Evolutionary conservation across 768 basidiomycete genomes (phyloP).

Genomic region (Hemileccinum rubropunctum): DNA sequence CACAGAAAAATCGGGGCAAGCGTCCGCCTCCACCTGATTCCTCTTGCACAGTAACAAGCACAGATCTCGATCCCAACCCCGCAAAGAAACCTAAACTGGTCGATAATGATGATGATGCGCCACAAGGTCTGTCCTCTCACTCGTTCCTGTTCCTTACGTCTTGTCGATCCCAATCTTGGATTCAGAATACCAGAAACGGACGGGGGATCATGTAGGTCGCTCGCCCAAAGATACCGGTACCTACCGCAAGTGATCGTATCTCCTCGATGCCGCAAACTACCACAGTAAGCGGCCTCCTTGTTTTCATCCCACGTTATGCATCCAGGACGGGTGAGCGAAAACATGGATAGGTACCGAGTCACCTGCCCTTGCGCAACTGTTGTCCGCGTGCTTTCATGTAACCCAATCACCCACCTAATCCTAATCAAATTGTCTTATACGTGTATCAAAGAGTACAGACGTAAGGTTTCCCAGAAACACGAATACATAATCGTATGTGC

Average conservation of each 20-base stretch:
- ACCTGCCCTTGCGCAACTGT: no score
- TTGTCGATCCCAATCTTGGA: no score
- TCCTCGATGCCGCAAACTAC: no score
- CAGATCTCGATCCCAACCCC: constrained; percentile 33
- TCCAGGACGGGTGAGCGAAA: neutral
- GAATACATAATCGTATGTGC: neutral
- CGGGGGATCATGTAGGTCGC: no score
- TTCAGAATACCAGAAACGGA: no score
- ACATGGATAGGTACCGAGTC: no score
- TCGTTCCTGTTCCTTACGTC: no score
- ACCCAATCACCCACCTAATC: neutral
- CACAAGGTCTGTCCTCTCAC: constrained; percentile 4
- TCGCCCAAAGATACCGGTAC: no score
- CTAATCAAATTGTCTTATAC: neutral
- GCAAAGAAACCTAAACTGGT: constrained; percentile 40
- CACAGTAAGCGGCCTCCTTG: neutral
- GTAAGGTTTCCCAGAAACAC: neutral
- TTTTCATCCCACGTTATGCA: neutral
- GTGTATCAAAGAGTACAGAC: neutral
- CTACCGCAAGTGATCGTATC: no score
- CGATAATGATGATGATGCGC: constrained; percentile 13
- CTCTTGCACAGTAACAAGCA: constrained; percentile 30
- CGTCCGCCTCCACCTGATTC: constrained; percentile 43
- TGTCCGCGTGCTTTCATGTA: neutral
- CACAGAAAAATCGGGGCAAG: constrained; percentile 59